These are phyloP conservation scores for Chlorophyllum brunneum DNA, from an alignment of 768 basidiomycete genomes.

Conservation along the genomic window DNA sequence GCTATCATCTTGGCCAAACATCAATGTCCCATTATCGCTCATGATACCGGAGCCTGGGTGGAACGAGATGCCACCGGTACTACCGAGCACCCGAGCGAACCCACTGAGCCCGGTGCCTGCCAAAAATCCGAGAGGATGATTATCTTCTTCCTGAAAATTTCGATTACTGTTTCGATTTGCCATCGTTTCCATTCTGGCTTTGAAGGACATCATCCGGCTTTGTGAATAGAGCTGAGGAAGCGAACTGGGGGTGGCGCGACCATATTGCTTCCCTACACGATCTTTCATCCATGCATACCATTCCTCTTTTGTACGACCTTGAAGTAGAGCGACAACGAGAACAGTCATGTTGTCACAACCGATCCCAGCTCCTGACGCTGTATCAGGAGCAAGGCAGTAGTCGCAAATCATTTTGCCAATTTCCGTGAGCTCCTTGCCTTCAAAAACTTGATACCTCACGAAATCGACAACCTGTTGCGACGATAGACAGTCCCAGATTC, in stretches of 20 bases:
- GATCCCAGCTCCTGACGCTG: constrained; percentile 84
- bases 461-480: constrained; percentile 94
- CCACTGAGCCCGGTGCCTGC: constrained; percentile 7
- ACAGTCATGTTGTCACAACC: constrained; percentile 99
- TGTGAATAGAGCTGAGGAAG: constrained; percentile 76
- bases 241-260: constrained; percentile 71
- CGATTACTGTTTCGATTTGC: constrained; percentile 36
- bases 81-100: constrained; percentile 24
- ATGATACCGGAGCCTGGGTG: constrained; percentile 50
- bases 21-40: constrained; percentile 46
- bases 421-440: constrained; percentile 74
- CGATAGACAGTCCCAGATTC: constrained; percentile 96
- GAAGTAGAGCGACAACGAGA: constrained; percentile 82
- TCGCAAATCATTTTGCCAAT: constrained; percentile 90
- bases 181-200: constrained; percentile 54
- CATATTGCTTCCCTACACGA: constrained; percentile 71
- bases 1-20: constrained; percentile 65
- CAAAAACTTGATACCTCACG: constrained; percentile 74
- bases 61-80: constrained; percentile 61
- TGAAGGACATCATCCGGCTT: constrained; percentile 60
- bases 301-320: constrained; percentile 83
- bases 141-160: constrained; percentile 20
- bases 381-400: constrained; percentile 91
- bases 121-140: constrained; percentile 11
- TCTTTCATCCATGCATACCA: constrained; percentile 91